Evolutionary conservation across 768 basidiomycete species (phyloP), one percentile per base, ranked within the genome.

Genomic region (Suillus hirtellus): DNA sequence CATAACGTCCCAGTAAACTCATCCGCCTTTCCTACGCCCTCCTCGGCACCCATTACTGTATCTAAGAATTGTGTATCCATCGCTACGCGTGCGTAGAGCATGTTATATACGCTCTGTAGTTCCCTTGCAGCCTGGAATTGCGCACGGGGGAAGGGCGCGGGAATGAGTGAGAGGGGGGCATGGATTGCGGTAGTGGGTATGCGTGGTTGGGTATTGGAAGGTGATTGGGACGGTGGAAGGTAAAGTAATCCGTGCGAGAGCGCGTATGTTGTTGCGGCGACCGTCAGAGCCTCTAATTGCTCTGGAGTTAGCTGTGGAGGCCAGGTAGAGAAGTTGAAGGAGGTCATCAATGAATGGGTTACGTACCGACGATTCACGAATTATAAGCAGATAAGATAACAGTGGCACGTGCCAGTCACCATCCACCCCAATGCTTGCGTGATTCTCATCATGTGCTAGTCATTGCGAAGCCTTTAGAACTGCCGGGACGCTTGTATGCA

Each of bases 101-200:
- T 78, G 75, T 98, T 96, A 75, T 96, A 99, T 0, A 84, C 73
- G 3, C 81, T 81, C 71, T 98, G 96, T 3, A 99, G 73, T 46
- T 76, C 73, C 63, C 83, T 75, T 0, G 91, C 93, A 21, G 81
- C 80, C 4, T 83, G 68, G 71, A 96, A 97, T 15, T 92, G 78
- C 2, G 73, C 61, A 15, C 89, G 82, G 1, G 96, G 95, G 66
- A 97, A 86, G 0, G 95, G 93, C 0, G 93, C 86, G 1, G 97
- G 96, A 68, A 95, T 84, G 46, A 99, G 80, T 0, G 96, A 84
- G 66, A 98, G 78, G 0, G 97, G 97, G 0, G 95, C 96, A 72
- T 97, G 92, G 67, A 96, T 92, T 0, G 88, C 89, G n/a, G 88
- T 86, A 12, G 86, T 84, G 2, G 89, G 86, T 31, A 78, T 70